Percentiles rank a stretch among this genome's conserved stretches.
Evolutionary conservation across 2,329 filamentous ascomycete genomes (phyloP).

Genomic region (Fusarium citri): DNA sequence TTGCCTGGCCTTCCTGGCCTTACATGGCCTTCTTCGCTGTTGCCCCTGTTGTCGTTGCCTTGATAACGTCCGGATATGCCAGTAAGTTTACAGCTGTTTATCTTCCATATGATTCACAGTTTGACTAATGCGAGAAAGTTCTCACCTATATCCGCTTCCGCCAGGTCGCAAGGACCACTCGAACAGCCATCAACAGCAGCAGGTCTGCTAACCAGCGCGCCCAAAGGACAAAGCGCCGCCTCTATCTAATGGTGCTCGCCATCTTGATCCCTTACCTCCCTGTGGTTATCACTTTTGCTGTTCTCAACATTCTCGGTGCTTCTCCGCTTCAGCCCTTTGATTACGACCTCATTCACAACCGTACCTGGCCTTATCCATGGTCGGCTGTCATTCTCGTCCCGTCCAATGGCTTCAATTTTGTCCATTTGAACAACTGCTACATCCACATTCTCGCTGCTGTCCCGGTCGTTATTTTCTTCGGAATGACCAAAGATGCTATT

Average conservation of each 20-base stretch:
- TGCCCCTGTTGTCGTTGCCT: slow-evolving; percentile 57
- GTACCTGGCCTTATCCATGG: slow-evolving; percentile 56
- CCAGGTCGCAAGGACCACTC: slow-evolving; percentile 57
- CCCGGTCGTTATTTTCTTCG: slow-evolving; percentile 66
- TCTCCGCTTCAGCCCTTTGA: slow-evolving; percentile 51
- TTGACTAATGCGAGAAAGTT: slow-evolving; percentile 46
- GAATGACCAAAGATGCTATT: slow-evolving; percentile 64
- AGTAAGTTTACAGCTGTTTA: slow-evolving; percentile 52
- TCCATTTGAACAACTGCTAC: slow-evolving; percentile 60
- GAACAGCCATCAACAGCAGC: slow-evolving; percentile 55
- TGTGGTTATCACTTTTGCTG: slow-evolving; percentile 56
- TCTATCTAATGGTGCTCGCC: slow-evolving; percentile 66
- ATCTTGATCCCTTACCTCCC: slow-evolving; percentile 66
- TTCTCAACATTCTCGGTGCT: slow-evolving; percentile 54
- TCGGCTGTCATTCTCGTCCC: slow-evolving; percentile 60
- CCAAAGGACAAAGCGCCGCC: slow-evolving; percentile 61
- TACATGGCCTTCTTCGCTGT: slow-evolving; percentile 61
- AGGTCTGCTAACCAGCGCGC: slow-evolving; percentile 56
- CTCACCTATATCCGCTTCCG: slow-evolving; percentile 62
- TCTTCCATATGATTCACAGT: not conserved
- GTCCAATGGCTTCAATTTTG: slow-evolving; percentile 54
- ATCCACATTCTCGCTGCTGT: slow-evolving; percentile 60
- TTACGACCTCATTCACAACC: slow-evolving; percentile 57
- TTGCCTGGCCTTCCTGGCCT: slow-evolving; percentile 60
- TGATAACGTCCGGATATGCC: slow-evolving; percentile 60